Evolutionary conservation across 768 basidiomycete species (phyloP).

Genomic region (Russula olivacea): DNA sequence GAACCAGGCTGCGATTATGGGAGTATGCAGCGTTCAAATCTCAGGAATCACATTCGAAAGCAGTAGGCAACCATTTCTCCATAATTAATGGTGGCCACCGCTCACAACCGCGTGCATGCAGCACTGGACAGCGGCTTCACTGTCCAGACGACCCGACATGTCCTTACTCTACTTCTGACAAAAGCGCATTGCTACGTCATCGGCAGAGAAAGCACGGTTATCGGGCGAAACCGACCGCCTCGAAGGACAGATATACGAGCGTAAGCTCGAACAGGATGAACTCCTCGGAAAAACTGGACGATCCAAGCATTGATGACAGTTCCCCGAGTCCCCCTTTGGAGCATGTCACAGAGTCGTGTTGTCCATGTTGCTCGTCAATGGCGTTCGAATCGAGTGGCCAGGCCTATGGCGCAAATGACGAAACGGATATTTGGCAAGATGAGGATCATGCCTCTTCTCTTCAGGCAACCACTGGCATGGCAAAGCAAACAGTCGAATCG

Average conservation of each 20-base stretch:
- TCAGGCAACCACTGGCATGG: not conserved
- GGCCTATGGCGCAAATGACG: not conserved
- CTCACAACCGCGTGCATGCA: not conserved
- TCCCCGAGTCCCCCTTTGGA: not conserved
- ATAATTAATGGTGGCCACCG: not conserved
- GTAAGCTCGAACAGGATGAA: not conserved
- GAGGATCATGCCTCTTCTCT: not conserved
- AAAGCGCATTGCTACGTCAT: conserved; percentile 22
- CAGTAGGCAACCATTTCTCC: conserved; percentile 2
- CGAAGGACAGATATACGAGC: conserved; percentile 7
- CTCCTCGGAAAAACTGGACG: not conserved
- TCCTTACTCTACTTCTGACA: conserved; percentile 17
- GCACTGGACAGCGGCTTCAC: conserved; percentile 18
- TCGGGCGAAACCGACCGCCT: conserved; percentile 9
- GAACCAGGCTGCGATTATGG: conserved; percentile 20
- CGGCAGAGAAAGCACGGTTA: conserved; percentile 22
- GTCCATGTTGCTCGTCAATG: not conserved
- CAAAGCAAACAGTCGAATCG: not conserved
- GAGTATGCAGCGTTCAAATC: conserved; percentile 22
- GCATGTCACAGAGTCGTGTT: not conserved
- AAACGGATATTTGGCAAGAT: not conserved
- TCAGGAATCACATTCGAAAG: conserved; percentile 19
- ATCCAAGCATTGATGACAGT: not conserved
- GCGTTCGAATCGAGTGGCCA: not conserved
- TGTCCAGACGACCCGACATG: conserved; percentile 18